Base-by-base conservation (phyloP, 148 eudicot genomes). In the Rheum nobile region DNA sequence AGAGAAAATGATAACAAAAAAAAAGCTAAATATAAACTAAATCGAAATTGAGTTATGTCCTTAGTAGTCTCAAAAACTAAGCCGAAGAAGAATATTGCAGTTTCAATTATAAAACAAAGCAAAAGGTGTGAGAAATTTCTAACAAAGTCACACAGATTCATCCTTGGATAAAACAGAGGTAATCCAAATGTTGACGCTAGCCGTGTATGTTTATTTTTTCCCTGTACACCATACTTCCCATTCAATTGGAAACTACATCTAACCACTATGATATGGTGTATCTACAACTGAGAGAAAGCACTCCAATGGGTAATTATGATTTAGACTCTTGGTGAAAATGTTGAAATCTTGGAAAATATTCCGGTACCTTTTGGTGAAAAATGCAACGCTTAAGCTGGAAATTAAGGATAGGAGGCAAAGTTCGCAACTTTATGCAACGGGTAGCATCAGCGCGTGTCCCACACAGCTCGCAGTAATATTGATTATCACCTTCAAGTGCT, bases 351-450 rank as follows among this genome's bases (percentile, higher is more conserved):
- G 10, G 34, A 32, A 65, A 32, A 34, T 19, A 65, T 31, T 31
- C 41, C 70, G 4, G 11, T 65, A 95, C 98, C 89, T 95, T 91
- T 39, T 93, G 97, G 72, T 88, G 92, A 80, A 95, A 95, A 76
- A 95, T 88, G 80, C 90, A 95, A 44, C 98, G 96, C 83, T 95
- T 95, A 78, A 95, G 98, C 89, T 95, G 98, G 79, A 95, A 87
- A 82, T 91, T 95, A 42, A 95, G 86, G 74, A 90, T 86, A 47
- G 90, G 81, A 69, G 98, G 98, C 78, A 95, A 86, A 38, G 91
- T 83, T 61, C 96, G 91, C 80, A 95, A 75, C 86, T 89, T 91
- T 74, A 95, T 95, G 85, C 93, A 84, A 50, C 97, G 98, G n/a
- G 88, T 86, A 75, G 98, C 98, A 87, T 95, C 88, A 78, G 85